Base-by-base conservation (phyloP, 2,329 filamentous ascomycete species). In the Neonectria ditissima region DNA sequence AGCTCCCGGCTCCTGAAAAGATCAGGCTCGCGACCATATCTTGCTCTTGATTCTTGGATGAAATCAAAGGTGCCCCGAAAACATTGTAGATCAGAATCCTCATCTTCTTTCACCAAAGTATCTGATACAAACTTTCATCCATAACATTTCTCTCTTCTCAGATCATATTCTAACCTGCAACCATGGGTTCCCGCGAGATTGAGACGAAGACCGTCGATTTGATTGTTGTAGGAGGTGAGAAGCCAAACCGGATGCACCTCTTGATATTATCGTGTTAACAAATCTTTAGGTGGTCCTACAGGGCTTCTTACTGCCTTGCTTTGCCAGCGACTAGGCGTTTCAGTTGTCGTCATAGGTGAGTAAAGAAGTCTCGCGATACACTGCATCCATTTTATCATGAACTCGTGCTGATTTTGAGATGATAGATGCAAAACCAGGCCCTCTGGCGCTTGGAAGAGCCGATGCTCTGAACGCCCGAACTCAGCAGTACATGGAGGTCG, bases 391-490 rank as follows among this genome's bases (percentile, higher is more conserved):
- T 20, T 9, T 18, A 9, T 9, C 3, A 9, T 44, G 18, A 20
- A 11, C 37, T 4, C 2, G 24, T 44, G 41, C 18, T 24, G 11
- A 16, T 8, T 20, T 26, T 4, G 37, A 41, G n/a, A 16, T 4
- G 45, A 1, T 3, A 83, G 81, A 82, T 43, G 77, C 73, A 48
- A 82, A 82, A 65, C 65, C 76, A 1, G 73, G 72, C 0, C 76
- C 79, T 0, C 68, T 84, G 3, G 73, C 79, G 4, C 68, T 83
- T 4, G 82, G 82, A 2, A 75, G 82, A 24, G 82, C 82, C 45
- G 82, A 84, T 70, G 82, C 82, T 0, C 73, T 84, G 53, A 84
- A 84, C 41, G 82, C 82, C 4, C 76, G 82, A 11, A 83, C 81
- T 0, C 82, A 84, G 45, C 82, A 84, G 48, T 82, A 82, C 32